Evolutionary conservation across 2,329 filamentous ascomycete species (phyloP), one percentile per base, ranked within the genome.

Genomic region (Trichophyton rubrum): DNA sequence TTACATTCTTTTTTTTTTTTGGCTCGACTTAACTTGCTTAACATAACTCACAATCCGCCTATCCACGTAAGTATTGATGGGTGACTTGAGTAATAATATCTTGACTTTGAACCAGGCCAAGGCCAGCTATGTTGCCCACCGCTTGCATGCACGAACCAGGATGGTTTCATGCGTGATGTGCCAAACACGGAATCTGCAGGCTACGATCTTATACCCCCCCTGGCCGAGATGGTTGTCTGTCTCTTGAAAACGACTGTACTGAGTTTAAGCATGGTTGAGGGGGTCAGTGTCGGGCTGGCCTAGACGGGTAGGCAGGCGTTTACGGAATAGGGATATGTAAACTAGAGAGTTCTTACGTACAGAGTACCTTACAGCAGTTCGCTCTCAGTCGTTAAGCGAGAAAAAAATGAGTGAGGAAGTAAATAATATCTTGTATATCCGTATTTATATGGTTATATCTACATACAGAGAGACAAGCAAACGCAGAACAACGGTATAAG

Each of bases 401-500:
- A n/a, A 47, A 22, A 22, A 24, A 6, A 11, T 1, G 45, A 27
- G 17, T n/a, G 45, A 22, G 13, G 11, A 49, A 49, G 4, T 33
- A 35, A n/a, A 24, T n/a, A 15, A 15, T 1, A 11, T 27, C 49
- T 27, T 55, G 27, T 30, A 53, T 53, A n/a, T 55, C 13, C 24
- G 20, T 35, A 22, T 15, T 15, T 55, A 33, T 55, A 27, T 55
- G 15, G 30, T 17, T 55, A 55, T 33, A 35, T 55, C 22, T 55
- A 55, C 49, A 27, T 33, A 55, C 30, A 55, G 20, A 27, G 8
- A n/a, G 53, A 22, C 13, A 17, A 56, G 17, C 27, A 56, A 56
- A 56, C 11, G 27, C n/a, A 57, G 22, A 27, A 24, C 20, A 41
- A n/a, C 15, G 40, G 22, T 1, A 77, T 77, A 62, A 27, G 74